Percentiles rank a stretch among this genome's conserved stretches.
These are phyloP conservation scores for Ophiocordyceps sinensis DNA, from an alignment of 2,329 filamentous ascomycete genomes.

Conservation along the genomic window DNA sequence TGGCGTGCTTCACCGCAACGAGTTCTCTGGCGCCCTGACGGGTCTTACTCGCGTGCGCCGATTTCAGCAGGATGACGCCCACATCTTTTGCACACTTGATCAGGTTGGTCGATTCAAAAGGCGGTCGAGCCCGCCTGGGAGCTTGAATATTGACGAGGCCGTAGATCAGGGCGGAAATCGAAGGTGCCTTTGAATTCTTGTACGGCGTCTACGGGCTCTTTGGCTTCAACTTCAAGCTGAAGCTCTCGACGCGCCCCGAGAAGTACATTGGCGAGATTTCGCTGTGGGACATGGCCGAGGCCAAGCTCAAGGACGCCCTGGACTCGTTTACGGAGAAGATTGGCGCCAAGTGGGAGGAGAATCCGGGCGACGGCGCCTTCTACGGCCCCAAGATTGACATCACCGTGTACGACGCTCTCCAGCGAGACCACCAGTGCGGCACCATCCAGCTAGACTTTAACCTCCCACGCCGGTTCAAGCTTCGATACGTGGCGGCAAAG, in stretches of 20 bases:
- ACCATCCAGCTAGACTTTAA: conserved; percentile 94
- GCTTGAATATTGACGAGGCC: neutral
- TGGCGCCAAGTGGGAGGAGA: conserved; percentile 69
- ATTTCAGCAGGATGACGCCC: conserved; percentile 92
- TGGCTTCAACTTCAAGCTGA: conserved; percentile 67
- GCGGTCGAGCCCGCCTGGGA: neutral
- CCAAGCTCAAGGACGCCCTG: conserved; percentile 63
- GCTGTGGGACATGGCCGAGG: conserved; percentile 83
- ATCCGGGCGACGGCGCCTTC: conserved; percentile 92
- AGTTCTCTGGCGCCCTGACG: conserved; percentile 80
- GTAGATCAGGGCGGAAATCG: conserved; percentile 39
- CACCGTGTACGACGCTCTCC: conserved; percentile 76
- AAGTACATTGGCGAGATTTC: conserved; percentile 76
- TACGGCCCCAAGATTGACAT: conserved; percentile 99
- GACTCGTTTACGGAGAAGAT: conserved; percentile 52
- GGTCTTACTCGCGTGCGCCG: conserved; percentile 84
- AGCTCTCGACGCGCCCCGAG: conserved; percentile 80
- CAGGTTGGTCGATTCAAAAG: conserved; percentile 12
- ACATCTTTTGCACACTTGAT: conserved; percentile 65
- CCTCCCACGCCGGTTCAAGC: conserved; percentile 34
- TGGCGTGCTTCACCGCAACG: conserved; percentile 87
- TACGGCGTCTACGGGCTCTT: conserved; percentile 54
- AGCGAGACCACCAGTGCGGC: conserved; percentile 45
- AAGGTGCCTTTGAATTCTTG: conserved; percentile 77
- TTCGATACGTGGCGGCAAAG: conserved; percentile 36